Conservation (phyloP, 2,329 filamentous ascomycete genomes). For the Fusarium mexicanum region DNA sequence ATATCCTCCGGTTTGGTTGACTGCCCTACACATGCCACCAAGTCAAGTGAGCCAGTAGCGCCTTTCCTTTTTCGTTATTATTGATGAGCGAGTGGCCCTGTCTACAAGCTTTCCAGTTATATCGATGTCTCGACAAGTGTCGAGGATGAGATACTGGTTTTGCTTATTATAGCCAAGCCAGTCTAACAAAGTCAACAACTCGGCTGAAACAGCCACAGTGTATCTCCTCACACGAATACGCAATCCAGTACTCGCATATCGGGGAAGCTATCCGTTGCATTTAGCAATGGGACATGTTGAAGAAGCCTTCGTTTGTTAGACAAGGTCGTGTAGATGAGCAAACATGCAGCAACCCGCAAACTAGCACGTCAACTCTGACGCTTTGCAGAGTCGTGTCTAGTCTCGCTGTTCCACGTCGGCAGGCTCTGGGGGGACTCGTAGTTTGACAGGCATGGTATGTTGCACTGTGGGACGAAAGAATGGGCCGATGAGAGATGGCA, state of each 20-base stretch:
- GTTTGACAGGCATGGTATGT: slow-evolving; percentile 17
- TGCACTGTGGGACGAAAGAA: slow-evolving; percentile 8
- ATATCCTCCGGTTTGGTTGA: background rate
- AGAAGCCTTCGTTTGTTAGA: slow-evolving; percentile 2
- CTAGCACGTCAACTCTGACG: background rate
- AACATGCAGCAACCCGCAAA: slow-evolving; percentile 28
- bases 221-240: background rate
- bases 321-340: slow-evolving; percentile 26
- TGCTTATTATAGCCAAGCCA: background rate
- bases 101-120: background rate
- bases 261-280: background rate
- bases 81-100: background rate
- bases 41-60: background rate
- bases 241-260: background rate
- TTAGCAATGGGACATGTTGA: background rate
- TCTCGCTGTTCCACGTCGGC: background rate
- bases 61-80: background rate
- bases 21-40: background rate
- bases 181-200: background rate
- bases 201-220: slow-evolving; percentile 17
- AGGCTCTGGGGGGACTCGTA: slow-evolving; percentile 5
- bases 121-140: background rate
- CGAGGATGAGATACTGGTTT: background rate
- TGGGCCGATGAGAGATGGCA: slow-evolving; percentile 17
- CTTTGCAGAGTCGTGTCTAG: slow-evolving; percentile 18